Conservation (phyloP, 2,329 filamentous ascomycete species). For the Nigrospora oryzae region DNA sequence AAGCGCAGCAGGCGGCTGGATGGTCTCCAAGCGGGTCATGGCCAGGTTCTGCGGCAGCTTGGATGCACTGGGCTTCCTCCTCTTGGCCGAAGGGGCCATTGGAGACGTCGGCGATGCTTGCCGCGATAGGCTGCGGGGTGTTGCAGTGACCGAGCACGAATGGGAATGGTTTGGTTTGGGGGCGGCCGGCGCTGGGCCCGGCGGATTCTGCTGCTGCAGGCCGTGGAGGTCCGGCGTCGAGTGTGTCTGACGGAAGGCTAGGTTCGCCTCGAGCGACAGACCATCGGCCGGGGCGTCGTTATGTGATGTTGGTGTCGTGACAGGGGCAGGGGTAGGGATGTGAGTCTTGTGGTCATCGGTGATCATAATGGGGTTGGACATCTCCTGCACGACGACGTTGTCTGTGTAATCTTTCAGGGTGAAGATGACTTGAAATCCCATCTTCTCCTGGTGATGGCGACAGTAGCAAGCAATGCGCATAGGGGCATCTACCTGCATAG, state of each 20-base stretch:
- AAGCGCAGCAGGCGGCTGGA: conserved; percentile 29
- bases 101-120: conserved; percentile 63
- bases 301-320: not conserved
- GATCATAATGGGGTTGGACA: conserved; percentile 88
- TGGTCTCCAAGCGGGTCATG: conserved; percentile 74
- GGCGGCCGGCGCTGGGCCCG: conserved; percentile 15
- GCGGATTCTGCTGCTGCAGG: conserved; percentile 42
- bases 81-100: conserved; percentile 63
- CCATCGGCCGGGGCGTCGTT: conserved; percentile 15
- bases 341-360: conserved; percentile 97
- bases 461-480: conserved; percentile 98
- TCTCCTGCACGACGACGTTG: conserved; percentile 71
- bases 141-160: conserved; percentile 27
- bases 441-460: conserved; percentile 87
- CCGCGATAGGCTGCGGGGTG: conserved; percentile 58
- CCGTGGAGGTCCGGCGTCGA: conserved; percentile 56
- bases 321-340: conserved; percentile 20
- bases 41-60: conserved; percentile 66
- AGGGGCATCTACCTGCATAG: conserved; percentile 73
- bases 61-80: conserved; percentile 68
- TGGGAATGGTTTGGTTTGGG: conserved; percentile 22
- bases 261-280: conserved; percentile 22
- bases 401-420: conserved; percentile 79
- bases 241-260: conserved; percentile 47
- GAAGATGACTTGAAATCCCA: conserved; percentile 88